These are phyloP conservation scores for Poa annua DNA, from an alignment of 176 grass and related monocot genomes.

Conservation along the genomic window DNA sequence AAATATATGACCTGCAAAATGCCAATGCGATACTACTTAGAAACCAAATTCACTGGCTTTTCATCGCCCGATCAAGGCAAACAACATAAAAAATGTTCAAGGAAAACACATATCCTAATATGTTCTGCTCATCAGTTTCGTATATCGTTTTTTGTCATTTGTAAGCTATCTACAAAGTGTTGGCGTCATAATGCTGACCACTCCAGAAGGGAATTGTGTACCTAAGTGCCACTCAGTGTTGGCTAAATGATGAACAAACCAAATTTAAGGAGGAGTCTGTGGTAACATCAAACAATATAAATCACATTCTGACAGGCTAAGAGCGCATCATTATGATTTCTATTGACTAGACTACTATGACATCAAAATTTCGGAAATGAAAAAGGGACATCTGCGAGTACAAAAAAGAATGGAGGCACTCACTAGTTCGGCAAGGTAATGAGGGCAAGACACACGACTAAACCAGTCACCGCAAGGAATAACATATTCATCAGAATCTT, in stretches of 20 bases:
- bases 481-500: constrained; percentile 79
- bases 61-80: not conserved
- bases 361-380: not conserved
- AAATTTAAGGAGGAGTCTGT: constrained; percentile 18
- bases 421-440: constrained; percentile 97
- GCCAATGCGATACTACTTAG: constrained; percentile 23
- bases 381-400: not conserved
- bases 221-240: not conserved
- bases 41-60: constrained; percentile 7
- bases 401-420: constrained; percentile 37
- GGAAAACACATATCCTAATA: not conserved
- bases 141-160: not conserved
- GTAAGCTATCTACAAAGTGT: constrained; percentile 22
- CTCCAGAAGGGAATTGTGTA: not conserved
- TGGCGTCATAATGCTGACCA: not conserved
- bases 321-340: not conserved
- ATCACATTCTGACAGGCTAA: not conserved
- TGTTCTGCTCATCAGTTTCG: not conserved
- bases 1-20: constrained; percentile 77
- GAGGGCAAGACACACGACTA: constrained; percentile 76
- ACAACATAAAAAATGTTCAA: not conserved
- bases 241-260: not conserved
- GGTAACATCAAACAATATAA: constrained; percentile 30
- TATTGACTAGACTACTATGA: constrained; percentile 2
- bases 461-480: constrained; percentile 94